Evolutionary conservation across 2,329 filamentous ascomycete genomes (phyloP).

Genomic region (Hawksworthiomyces lignivorus): DNA sequence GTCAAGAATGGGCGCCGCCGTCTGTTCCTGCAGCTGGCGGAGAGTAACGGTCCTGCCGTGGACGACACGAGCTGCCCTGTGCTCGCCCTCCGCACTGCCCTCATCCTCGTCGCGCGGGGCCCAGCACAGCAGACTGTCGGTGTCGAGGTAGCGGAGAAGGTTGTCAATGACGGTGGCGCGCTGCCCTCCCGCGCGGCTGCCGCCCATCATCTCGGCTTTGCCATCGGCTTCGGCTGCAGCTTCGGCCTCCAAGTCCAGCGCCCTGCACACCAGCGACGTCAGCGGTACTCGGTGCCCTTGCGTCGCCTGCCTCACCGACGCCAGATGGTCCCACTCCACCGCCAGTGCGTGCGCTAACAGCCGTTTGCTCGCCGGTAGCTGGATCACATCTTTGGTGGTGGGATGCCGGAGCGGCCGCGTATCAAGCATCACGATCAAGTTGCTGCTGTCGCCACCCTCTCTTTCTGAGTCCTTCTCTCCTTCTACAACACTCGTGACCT

Average conservation of each 20-base stretch:
- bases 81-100: not conserved
- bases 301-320: constrained; percentile 73
- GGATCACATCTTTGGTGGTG: constrained; percentile 61
- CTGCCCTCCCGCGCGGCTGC: not conserved
- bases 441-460: not conserved
- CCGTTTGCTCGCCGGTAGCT: constrained; percentile 65
- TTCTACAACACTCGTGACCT: constrained; percentile 65
- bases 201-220: constrained; percentile 29
- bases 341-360: constrained; percentile 80
- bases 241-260: constrained; percentile 68
- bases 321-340: constrained; percentile 84
- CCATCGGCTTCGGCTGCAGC: no score
- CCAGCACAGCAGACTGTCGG: constrained; percentile 91
- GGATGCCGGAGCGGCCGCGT: constrained; percentile 68
- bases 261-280: constrained; percentile 76
- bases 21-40: constrained; percentile 62
- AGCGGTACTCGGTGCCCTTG: constrained; percentile 84
- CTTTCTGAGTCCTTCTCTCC: constrained; percentile 52
- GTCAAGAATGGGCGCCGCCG: constrained; percentile 61
- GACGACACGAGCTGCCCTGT: constrained; percentile 19
- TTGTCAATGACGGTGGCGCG: constrained; percentile 58
- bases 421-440: constrained; percentile 60
- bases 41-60: constrained; percentile 36
- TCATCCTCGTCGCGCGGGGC: constrained; percentile 48
- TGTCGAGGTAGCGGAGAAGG: constrained; percentile 80